phyloP scores from a whole-genome alignment of 257 asterid genomes.

The Solanum piurae region DNA sequence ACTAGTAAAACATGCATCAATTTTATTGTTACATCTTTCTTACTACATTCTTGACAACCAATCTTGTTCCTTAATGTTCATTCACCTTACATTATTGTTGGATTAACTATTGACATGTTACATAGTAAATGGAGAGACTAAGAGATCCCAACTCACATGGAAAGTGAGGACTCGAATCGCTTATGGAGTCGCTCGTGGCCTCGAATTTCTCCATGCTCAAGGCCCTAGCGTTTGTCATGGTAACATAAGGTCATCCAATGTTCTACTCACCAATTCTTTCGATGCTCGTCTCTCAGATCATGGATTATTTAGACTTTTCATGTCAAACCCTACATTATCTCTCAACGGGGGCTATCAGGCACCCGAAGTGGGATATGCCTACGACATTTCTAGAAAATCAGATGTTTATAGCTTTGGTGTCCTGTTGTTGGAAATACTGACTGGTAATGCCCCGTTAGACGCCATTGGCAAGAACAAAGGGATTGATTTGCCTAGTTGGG shows the following conservation, averaged over 20 bases:
- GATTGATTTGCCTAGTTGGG: conserved; percentile 10
- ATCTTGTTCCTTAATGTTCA: not conserved
- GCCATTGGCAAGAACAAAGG: conserved; percentile 3
- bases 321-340: not conserved
- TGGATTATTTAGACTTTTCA: conserved; percentile 1
- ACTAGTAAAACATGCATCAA: not conserved
- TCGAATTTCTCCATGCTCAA: conserved; percentile 22
- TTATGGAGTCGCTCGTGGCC: conserved; percentile 25
- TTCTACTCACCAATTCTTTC: conserved; percentile 5
- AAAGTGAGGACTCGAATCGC: conserved; percentile 12
- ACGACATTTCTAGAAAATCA: conserved; percentile 10
- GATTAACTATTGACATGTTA: not conserved
- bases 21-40: not conserved
- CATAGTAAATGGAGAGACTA: conserved; percentile 1
- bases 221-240: conserved; percentile 19
- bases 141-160: conserved; percentile 11
- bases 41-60: not conserved
- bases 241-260: conserved; percentile 25
- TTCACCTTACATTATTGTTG: not conserved
- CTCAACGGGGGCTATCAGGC: conserved; percentile 5
- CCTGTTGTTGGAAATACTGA: conserved; percentile 17
- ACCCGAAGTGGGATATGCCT: conserved; percentile 12
- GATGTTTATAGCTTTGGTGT: conserved; percentile 35
- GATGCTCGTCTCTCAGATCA: conserved; percentile 13
- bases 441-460: not conserved